phyloP scores from a whole-genome alignment of 495 filamentous ascomycete genomes.

The Hyaloscypha variabilis region DNA sequence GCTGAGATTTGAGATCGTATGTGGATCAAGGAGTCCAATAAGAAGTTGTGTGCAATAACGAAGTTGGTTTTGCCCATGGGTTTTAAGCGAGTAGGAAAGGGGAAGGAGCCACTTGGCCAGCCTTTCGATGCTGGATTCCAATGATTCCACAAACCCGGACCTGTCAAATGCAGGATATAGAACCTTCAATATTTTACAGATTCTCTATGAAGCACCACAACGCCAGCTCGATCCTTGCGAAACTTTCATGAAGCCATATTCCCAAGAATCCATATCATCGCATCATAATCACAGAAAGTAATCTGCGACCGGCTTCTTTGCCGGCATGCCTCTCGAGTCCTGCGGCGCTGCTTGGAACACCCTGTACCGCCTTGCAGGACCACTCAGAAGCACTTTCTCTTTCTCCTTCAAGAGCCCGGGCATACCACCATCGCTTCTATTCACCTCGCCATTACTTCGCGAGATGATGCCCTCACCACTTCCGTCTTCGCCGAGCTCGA shows the following conservation, averaged over 20 bases:
- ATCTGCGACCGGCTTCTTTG: conserved; percentile 73
- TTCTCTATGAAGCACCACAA: not conserved
- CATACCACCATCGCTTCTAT: conserved; percentile 50
- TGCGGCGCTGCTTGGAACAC: conserved; percentile 98
- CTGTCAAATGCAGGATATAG: too few relatives aligned
- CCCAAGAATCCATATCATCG: not conserved
- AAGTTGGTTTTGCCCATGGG: too few relatives aligned
- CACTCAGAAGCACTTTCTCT: conserved; percentile 46
- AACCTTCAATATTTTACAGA: not conserved
- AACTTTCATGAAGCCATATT: not conserved
- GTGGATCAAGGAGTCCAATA: too few relatives aligned
- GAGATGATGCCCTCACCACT: conserved; percentile 69
- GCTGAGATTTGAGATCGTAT: too few relatives aligned
- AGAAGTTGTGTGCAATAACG: too few relatives aligned
- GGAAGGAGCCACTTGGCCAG: too few relatives aligned
- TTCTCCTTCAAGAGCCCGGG: conserved; percentile 26
- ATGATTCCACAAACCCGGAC: too few relatives aligned
- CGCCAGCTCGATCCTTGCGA: not conserved
- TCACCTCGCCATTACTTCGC: conserved; percentile 79
- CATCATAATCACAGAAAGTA: conserved; percentile 19
- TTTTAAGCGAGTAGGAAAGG: too few relatives aligned
- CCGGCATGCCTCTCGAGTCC: conserved; percentile 96
- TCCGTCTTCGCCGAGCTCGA: conserved; percentile 89
- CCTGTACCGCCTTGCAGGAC: conserved; percentile 87
- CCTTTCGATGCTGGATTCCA: too few relatives aligned